Conservation (phyloP, 768 basidiomycete species). For the Tulasnella sp. region DNA sequence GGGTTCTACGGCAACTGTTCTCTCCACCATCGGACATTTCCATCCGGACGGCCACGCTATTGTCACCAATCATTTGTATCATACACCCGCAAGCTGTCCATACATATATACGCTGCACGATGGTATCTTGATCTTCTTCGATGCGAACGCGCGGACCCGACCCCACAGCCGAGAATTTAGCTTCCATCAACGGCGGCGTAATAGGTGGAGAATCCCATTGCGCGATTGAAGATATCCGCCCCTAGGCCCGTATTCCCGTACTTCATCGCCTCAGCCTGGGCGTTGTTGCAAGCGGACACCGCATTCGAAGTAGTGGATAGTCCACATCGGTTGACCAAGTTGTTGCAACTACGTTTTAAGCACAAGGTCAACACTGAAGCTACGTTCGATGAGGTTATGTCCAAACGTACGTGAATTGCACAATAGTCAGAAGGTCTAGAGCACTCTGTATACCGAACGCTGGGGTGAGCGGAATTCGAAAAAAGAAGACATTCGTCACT, state of each 20-base stretch:
- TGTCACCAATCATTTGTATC: conserved; percentile 7
- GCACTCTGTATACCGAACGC: background rate
- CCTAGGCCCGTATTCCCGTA: conserved; percentile 6
- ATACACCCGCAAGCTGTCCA: conserved; percentile 2
- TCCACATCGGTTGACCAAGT: conserved; percentile 25
- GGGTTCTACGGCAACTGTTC: background rate
- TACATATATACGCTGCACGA: background rate
- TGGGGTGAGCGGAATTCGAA: too few species aligned
- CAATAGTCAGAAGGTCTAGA: background rate
- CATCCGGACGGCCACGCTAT: background rate
- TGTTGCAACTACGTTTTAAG: conserved; percentile 14
- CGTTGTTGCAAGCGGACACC: conserved; percentile 1
- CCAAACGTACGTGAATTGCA: conserved; percentile 15
- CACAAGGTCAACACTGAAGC: background rate
- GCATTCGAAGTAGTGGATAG: background rate
- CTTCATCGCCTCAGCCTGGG: background rate
- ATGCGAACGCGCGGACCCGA: background rate
- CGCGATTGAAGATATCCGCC: conserved; percentile 23
- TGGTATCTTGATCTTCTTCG: background rate
- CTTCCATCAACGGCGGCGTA: conserved; percentile 24
- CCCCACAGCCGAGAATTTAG: background rate
- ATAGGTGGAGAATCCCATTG: conserved; percentile 25
- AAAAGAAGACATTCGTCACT: background rate
- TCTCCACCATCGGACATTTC: background rate
- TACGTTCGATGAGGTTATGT: background rate